Percentiles rank a stretch among this genome's conserved stretches.
Conservation (phyloP, 768 basidiomycete species). For the Phaffia tasmanica region DNA sequence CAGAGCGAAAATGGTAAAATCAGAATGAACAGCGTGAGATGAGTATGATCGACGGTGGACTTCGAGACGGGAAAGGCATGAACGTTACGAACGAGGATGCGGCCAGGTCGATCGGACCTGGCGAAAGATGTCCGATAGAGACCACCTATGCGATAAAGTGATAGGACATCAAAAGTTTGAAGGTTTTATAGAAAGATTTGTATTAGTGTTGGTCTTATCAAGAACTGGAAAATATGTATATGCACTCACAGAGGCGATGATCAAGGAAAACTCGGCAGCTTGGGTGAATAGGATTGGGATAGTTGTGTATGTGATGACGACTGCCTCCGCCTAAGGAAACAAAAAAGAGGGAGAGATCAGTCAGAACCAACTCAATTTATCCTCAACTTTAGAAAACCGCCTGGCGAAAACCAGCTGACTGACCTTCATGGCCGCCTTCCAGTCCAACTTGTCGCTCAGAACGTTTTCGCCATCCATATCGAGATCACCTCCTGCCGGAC, state of each 20-base stretch:
- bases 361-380: too few relatives aligned
- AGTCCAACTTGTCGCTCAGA: constrained; percentile 1
- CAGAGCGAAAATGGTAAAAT: not conserved
- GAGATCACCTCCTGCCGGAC: constrained; percentile 16
- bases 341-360: not conserved
- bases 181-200: not conserved
- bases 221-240: not conserved
- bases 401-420: not conserved
- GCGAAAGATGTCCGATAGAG: constrained; percentile 66
- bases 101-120: constrained; percentile 73
- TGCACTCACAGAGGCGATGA: constrained; percentile 53
- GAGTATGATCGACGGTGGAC: not conserved
- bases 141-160: constrained; percentile 41
- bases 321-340: constrained; percentile 12
- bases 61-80: not conserved
- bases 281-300: constrained; percentile 24
- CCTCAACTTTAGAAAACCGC: not conserved
- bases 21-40: not conserved
- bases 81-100: constrained; percentile 48
- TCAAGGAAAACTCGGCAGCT: constrained; percentile 61
- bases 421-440: constrained; percentile 19
- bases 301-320: constrained; percentile 11
- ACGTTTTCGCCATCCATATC: not conserved
- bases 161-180: not conserved
- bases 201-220: too few relatives aligned